phyloP scores from a whole-genome alignment of 208 protist species.

The Acanthamoeba triangularis region DNA sequence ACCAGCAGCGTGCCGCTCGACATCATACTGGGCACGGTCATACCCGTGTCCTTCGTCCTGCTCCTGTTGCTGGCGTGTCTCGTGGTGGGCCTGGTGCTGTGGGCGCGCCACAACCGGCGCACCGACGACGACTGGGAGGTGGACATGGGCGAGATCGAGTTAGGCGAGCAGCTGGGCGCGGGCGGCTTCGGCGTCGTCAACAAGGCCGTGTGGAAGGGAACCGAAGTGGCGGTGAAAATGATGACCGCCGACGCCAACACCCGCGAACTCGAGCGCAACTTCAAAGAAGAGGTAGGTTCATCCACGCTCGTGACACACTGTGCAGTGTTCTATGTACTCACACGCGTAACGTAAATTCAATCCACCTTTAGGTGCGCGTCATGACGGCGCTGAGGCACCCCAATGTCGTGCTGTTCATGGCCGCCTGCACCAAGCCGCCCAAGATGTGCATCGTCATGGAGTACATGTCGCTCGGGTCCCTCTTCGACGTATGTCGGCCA shows the following conservation, averaged over 20 bases:
- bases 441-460: slow-evolving; percentile 74
- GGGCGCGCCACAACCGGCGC: neutral
- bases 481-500: neutral
- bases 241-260: neutral
- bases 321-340: neutral
- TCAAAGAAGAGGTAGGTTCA: slow-evolving; percentile 20
- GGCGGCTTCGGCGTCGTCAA: slow-evolving; percentile 35
- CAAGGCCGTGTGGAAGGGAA: slow-evolving; percentile 72
- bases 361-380: neutral
- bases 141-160: slow-evolving; percentile 57
- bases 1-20: neutral
- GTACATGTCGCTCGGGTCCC: slow-evolving; percentile 58
- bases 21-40: neutral
- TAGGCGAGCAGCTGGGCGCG: slow-evolving; percentile 60
- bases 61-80: neutral
- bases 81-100: neutral
- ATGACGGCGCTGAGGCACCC: slow-evolving; percentile 61
- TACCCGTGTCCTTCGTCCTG: neutral
- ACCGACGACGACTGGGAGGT: slow-evolving; percentile 64
- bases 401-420: slow-evolving; percentile 71
- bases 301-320: too few species aligned
- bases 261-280: neutral
- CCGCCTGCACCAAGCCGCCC: slow-evolving; percentile 55
- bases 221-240: slow-evolving; percentile 63
- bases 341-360: neutral